phyloP scores from a whole-genome alignment of 2,329 filamentous ascomycete species.

The Cladosporium sp. region DNA sequence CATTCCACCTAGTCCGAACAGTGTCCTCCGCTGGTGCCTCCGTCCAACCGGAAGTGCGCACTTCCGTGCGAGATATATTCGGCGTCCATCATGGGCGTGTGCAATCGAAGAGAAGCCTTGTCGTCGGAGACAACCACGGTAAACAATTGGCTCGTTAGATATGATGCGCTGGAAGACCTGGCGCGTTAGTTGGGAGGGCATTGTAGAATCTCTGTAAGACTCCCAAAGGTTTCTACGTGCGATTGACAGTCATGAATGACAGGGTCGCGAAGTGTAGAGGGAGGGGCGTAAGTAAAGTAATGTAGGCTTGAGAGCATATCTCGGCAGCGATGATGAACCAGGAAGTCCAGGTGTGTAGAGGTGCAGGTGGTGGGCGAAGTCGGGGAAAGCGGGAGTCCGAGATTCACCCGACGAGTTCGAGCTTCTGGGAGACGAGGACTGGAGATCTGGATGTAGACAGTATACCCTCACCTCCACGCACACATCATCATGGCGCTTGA shows the following conservation, averaged over 20 bases:
- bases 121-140: constrained; percentile 40
- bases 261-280: neutral
- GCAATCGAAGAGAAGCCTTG: constrained; percentile 11
- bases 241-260: neutral
- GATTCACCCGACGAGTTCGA: neutral
- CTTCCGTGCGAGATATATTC: neutral
- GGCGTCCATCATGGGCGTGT: constrained; percentile 2
- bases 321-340: constrained; percentile 8
- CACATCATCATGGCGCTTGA: constrained; percentile 24
- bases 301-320: neutral
- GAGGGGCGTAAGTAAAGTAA: neutral
- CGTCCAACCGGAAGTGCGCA: neutral
- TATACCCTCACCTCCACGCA: neutral
- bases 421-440: neutral
- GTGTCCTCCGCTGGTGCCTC: constrained; percentile 41
- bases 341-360: neutral
- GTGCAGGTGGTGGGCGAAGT: neutral
- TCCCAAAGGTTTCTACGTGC: neutral
- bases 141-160: constrained; percentile 43
- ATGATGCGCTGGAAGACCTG: constrained; percentile 53
- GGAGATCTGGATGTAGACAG: neutral
- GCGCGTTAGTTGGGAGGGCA: constrained; percentile 57
- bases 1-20: constrained; percentile 51
- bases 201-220: constrained; percentile 23
- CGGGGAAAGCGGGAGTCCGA: constrained; percentile 3